A percentile compares a stretch with the other conserved stretches of the same genome.
These are phyloP conservation scores for Aspergillus mulundensis DNA, from an alignment of 495 filamentous ascomycete species.

Conservation along the genomic window DNA sequence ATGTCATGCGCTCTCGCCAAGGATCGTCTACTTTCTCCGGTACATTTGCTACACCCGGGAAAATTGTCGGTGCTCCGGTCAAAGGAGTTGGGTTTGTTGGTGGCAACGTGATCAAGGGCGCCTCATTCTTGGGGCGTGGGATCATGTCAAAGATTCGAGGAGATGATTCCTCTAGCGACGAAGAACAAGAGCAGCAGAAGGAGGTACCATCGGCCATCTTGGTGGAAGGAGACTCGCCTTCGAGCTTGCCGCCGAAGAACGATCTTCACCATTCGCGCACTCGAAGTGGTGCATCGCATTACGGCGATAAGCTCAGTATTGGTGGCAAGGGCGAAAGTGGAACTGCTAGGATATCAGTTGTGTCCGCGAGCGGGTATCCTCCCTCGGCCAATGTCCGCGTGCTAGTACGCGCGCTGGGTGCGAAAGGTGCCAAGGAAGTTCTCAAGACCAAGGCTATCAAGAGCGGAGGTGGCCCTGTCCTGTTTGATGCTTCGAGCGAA, in stretches of 20 bases:
- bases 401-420: slow-evolving; percentile 57
- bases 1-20: slow-evolving; percentile 81
- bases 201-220: slow-evolving; percentile 33
- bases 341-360: slow-evolving; percentile 73
- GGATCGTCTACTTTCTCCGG: slow-evolving; percentile 92
- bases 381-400: slow-evolving; percentile 77
- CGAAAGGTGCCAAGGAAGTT: slow-evolving; percentile 70
- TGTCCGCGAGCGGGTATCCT: slow-evolving; percentile 77
- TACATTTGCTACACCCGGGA: slow-evolving; percentile 85
- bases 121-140: slow-evolving; percentile 77
- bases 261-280: slow-evolving; percentile 56
- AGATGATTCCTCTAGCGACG: slow-evolving; percentile 17
- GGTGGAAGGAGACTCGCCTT: slow-evolving; percentile 29
- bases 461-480: slow-evolving; percentile 50
- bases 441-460: slow-evolving; percentile 84
- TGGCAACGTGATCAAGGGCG: slow-evolving; percentile 79
- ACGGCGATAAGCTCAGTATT: slow-evolving; percentile 45
- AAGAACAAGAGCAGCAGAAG: slow-evolving; percentile 50
- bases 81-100: slow-evolving; percentile 83
- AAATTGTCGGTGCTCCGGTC: slow-evolving; percentile 87
- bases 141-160: slow-evolving; percentile 55
- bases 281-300: slow-evolving; percentile 59
- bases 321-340: slow-evolving; percentile 58
- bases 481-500: slow-evolving; percentile 63
- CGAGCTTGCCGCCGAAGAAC: slow-evolving; percentile 35